phyloP scores from a whole-genome alignment of 2,329 filamentous ascomycete genomes.

The Fusarium papillatum region DNA sequence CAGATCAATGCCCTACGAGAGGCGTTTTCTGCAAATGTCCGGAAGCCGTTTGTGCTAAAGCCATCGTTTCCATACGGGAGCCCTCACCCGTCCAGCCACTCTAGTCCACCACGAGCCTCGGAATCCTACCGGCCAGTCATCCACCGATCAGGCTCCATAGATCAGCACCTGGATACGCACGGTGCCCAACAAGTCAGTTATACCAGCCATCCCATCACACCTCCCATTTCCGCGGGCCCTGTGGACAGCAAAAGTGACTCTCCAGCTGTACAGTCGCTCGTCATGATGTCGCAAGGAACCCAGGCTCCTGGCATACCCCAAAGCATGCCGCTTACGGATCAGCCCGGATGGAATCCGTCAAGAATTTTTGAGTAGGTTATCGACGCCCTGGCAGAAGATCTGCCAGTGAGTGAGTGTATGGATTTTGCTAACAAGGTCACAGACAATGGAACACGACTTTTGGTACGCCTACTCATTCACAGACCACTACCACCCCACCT shows the following conservation, averaged over 20 bases:
- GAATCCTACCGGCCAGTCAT: constrained; percentile 62
- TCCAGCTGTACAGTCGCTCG: constrained; percentile 78
- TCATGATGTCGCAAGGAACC: constrained; percentile 76
- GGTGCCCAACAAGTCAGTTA: constrained; percentile 75
- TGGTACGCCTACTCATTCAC: constrained; percentile 71
- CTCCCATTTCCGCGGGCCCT: constrained; percentile 81
- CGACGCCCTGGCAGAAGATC: no score
- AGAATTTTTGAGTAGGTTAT: constrained; percentile 90
- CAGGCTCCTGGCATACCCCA: constrained; percentile 66
- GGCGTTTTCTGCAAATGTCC: constrained; percentile 89
- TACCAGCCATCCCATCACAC: constrained; percentile 79
- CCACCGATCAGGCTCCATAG: constrained; percentile 63
- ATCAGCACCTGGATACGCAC: constrained; percentile 67
- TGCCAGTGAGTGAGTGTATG: neutral
- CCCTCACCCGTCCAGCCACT: constrained; percentile 73
- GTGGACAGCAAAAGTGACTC: constrained; percentile 84
- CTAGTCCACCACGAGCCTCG: constrained; percentile 72
- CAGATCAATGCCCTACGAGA: constrained; percentile 91
- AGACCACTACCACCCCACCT: constrained; percentile 50
- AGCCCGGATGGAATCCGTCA: constrained; percentile 84
- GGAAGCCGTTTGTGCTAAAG: constrained; percentile 90
- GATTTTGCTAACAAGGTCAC: constrained; percentile 7
- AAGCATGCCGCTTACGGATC: constrained; percentile 72
- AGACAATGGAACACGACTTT: constrained; percentile 98
- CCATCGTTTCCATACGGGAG: constrained; percentile 89